Evolutionary conservation across 1,139 yeast species (phyloP), one percentile per base, ranked within the genome.

Genomic region (Saccharomyces hybrid): DNA sequence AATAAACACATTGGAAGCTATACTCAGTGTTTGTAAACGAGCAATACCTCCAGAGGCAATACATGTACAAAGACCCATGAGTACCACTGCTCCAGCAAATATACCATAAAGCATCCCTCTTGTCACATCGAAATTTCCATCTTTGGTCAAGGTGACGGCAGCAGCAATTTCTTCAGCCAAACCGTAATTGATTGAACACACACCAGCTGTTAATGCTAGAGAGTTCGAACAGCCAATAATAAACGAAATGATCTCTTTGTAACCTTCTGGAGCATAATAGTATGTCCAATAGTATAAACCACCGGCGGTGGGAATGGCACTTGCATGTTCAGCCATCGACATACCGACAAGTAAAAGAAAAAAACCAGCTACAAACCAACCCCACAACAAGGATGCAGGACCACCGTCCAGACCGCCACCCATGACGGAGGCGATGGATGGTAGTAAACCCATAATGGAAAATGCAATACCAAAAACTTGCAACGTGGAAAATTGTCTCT

Each of bases 241-340:
- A 62, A 76, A 83, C 28, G 83, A 78, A 8, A 80, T 61, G 1
- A 78, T 73, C n/a, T 72, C 71, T 64, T 75, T 70, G 55, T 69
- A 61, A n/a, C 62, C 65, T 53, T 69, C 70, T 6, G 84, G 86
- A 5, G 86, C 80, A 59, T 78, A 81, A 62, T 77, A 73, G 62
- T 72, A 77, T 1, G 84, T 79, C 82, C 81, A 80, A 32, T 81
- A 83, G 67, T 83, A 84, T 63, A 84, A 73, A 6, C 89, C 90
- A 56, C 90, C 89, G 24, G 84, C 77, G 2, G 90, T 83, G 52
- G 90, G 90, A 66, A 82, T 80, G n/a, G 87, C 78, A 31, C 84
- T 79, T 0, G 86, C 85, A 53, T 83, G 71, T 59, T 83, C 83
- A 14, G 87, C 79, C 75, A 84, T 83, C n/a, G 85, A 77, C 54